Base-by-base conservation (phyloP, 2,329 filamentous ascomycete genomes). In the Cercospora sp. region DNA sequence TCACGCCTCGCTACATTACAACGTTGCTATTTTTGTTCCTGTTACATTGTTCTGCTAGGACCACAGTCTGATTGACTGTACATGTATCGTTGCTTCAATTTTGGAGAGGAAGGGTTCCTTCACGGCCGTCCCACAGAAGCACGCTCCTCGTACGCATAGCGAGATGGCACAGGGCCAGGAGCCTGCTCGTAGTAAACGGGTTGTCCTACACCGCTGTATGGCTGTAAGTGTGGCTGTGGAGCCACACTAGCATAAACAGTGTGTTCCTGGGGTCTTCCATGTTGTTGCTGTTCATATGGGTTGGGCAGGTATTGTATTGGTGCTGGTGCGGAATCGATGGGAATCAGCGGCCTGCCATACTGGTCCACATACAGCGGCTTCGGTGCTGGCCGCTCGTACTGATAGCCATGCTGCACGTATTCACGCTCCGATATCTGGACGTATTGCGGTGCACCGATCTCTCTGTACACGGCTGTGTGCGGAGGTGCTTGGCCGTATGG, bases 311-410 rank as follows among this genome's bases (percentile, higher is more conserved):
- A 75, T 53, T 76, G 75, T 30, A 75, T 69, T 3, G 73, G 74
- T 6, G 74, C 74, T 5, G 74, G 74, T 5, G 69, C 71, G 33
- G 71, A 58, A 63, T 77, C 74, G 51, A 75, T 71, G 5, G 74
- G 75, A 36, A 75, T 72, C 9, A 78, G 63, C 5, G 70, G 73
- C 10, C 72, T 69, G 42, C 77, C 77, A 65, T 77, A 76, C 60
- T 77, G 70, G 51, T 78, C 77, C n/a, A 78, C 74, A 66, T 76
- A 78, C n/a, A 75, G 68, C 2, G 73, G 71, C 59, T 73, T 73
- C 18, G 73, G 66, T 16, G 70, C 69, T 26, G 71, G 68, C n/a
- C 60, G 68, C 26, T 72, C 71, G 65, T 74, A 73, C 18, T 73
- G 69, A 36, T 73, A 70, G 9, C 65, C 64, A 28, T 65, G 58